phyloP scores from a whole-genome alignment of 2,329 filamentous ascomycete genomes.

The Stagonosporopsis rhizophila region DNA sequence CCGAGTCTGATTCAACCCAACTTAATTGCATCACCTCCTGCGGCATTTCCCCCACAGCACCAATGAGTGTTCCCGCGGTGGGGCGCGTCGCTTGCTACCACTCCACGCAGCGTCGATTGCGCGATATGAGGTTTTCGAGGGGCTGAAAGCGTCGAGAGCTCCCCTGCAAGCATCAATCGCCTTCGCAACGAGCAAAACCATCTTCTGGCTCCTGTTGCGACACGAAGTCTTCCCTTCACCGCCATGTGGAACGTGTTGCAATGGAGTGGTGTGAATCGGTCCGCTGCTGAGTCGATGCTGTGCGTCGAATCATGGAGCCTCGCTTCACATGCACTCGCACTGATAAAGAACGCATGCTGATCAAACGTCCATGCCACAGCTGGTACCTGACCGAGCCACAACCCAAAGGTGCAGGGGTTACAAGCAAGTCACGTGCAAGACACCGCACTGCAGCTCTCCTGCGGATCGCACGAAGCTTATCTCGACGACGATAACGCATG shows the following conservation, averaged over 20 bases:
- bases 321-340: constrained; percentile 12
- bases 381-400: background rate
- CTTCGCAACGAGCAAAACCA: background rate
- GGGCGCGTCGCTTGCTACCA: constrained; percentile 19
- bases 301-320: background rate
- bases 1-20: background rate
- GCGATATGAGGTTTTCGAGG: constrained; percentile 4
- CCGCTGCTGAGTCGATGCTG: constrained; percentile 1
- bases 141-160: constrained; percentile 5
- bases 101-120: constrained; percentile 21
- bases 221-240: constrained; percentile 13
- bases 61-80: constrained; percentile 8
- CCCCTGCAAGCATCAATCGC: background rate
- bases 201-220: constrained; percentile 4
- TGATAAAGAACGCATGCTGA: constrained; percentile 2
- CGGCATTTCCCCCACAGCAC: background rate
- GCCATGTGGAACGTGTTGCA: constrained; percentile 8
- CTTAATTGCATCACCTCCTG: constrained; percentile 9
- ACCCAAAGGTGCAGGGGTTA: background rate
- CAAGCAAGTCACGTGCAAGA: constrained; percentile 8
- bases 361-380: background rate
- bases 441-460: background rate
- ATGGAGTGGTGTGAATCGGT: constrained; percentile 12
- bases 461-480: background rate
- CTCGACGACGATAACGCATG: background rate